A percentile compares a stretch with the other conserved stretches of the same genome.
phyloP scores from a whole-genome alignment of 2,329 filamentous ascomycete genomes.

The Capronia epimyces region DNA sequence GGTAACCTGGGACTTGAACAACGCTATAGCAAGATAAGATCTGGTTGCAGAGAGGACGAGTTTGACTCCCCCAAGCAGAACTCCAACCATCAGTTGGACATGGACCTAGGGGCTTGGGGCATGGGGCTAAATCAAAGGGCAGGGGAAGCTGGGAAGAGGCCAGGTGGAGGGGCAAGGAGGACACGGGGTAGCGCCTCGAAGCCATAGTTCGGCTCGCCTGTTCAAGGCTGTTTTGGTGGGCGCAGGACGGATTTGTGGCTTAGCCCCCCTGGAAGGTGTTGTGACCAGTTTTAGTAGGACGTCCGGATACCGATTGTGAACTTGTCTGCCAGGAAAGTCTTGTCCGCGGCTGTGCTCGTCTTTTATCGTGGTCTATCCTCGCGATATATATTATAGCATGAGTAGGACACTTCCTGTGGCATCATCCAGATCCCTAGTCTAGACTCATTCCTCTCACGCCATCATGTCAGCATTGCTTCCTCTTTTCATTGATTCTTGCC shows the following conservation, averaged over 20 bases:
- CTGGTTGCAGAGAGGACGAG: not conserved
- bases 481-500: constrained; percentile 9
- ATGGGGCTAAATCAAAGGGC: too few relatives aligned
- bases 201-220: not conserved
- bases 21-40: not conserved
- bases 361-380: too few relatives aligned
- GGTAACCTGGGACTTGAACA: not conserved
- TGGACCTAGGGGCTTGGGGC: too few relatives aligned
- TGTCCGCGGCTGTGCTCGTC: not conserved
- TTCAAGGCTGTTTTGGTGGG: not conserved
- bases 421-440: too few relatives aligned
- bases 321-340: not conserved
- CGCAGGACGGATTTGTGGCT: not conserved
- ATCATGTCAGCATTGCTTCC: constrained; percentile 1
- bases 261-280: not conserved
- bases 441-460: too few relatives aligned
- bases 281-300: too few relatives aligned
- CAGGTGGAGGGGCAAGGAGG: too few relatives aligned
- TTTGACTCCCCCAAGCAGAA: not conserved
- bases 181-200: not conserved
- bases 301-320: too few relatives aligned
- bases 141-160: too few relatives aligned
- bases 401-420: too few relatives aligned
- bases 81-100: not conserved
- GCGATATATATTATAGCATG: too few relatives aligned